Evolutionary conservation across 1,284 basidiomycete species (phyloP).

Genomic region (Coniferiporia weirii): DNA sequence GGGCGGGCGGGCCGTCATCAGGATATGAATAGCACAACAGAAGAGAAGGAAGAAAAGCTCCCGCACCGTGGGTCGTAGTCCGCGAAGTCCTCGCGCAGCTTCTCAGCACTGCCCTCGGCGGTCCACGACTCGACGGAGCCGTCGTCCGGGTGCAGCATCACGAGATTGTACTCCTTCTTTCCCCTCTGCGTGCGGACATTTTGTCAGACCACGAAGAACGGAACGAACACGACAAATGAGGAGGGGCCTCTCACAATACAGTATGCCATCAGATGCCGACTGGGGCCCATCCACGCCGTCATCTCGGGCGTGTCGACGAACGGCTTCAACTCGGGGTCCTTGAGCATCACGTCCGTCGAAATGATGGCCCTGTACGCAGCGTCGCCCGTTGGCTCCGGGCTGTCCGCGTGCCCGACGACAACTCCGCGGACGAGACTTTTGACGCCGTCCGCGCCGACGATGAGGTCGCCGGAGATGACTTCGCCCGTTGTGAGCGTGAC

Average conservation of each 20-base stretch:
- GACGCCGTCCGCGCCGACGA: slow-evolving; percentile 53
- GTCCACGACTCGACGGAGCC: slow-evolving; percentile 43
- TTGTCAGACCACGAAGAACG: background rate
- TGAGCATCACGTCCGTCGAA: slow-evolving; percentile 28
- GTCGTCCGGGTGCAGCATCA: slow-evolving; percentile 37
- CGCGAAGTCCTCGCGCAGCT: slow-evolving; percentile 39
- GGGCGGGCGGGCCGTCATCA: background rate
- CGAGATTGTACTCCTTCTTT: slow-evolving; percentile 39
- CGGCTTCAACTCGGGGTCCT: slow-evolving; percentile 31
- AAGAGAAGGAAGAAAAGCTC: background rate
- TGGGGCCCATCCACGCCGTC: slow-evolving; percentile 43
- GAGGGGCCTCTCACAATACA: slow-evolving; percentile 30
- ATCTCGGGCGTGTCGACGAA: slow-evolving; percentile 37
- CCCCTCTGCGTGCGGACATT: slow-evolving; percentile 27
- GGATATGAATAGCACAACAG: background rate
- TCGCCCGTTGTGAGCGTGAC: slow-evolving; percentile 41
- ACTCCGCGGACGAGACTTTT: slow-evolving; percentile 40
- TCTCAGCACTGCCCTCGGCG: slow-evolving; percentile 39
- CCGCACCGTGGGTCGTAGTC: slow-evolving; percentile 41
- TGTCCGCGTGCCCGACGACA: slow-evolving; percentile 36
- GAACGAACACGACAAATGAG: background rate
- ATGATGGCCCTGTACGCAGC: slow-evolving; percentile 37
- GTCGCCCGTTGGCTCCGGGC: slow-evolving; percentile 35
- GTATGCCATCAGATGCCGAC: slow-evolving; percentile 39
- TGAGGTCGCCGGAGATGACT: slow-evolving; percentile 38